Percentiles rank a stretch among this genome's conserved stretches.
phyloP scores from a whole-genome alignment of 208 protist species.

The Leptomonas pyrrhocoris region DNA sequence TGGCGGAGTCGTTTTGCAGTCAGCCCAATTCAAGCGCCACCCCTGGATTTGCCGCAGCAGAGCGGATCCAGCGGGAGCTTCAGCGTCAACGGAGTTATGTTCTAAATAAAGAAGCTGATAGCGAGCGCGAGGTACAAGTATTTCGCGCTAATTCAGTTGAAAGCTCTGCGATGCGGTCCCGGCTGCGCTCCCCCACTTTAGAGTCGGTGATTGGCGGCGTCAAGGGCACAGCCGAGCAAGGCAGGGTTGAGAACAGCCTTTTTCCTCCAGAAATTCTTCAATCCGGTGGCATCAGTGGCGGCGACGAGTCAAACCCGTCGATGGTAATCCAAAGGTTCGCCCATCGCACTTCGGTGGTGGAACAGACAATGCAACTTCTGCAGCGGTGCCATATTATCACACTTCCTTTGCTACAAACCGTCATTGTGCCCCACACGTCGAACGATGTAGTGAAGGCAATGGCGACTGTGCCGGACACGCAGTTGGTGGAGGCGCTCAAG shows the following conservation, averaged over 20 bases:
- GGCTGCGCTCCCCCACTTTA: conserved; percentile 46
- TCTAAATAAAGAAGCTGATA: conserved; percentile 67
- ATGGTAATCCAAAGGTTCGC: conserved; percentile 75
- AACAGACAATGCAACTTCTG: conserved; percentile 63
- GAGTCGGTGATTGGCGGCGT: conserved; percentile 22
- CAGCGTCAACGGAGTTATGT: conserved; percentile 74
- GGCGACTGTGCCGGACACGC: conserved; percentile 24
- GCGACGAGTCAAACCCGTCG: conserved; percentile 44
- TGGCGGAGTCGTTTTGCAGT: conserved; percentile 49
- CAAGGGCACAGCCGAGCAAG: background rate
- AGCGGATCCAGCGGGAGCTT: conserved; percentile 73
- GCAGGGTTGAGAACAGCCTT: conserved; percentile 61
- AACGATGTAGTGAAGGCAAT: conserved; percentile 31
- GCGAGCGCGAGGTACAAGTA: conserved; percentile 55
- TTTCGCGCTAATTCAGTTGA: conserved; percentile 56
- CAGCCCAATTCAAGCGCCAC: conserved; percentile 34
- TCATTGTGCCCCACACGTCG: conserved; percentile 22
- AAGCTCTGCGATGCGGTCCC: conserved; percentile 55
- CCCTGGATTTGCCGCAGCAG: conserved; percentile 51
- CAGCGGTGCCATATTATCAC: conserved; percentile 73
- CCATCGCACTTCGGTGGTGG: conserved; percentile 39
- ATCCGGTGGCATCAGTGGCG: conserved; percentile 78
- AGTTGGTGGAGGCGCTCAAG: conserved; percentile 57
- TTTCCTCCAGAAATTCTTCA: conserved; percentile 81
- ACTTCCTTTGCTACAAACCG: conserved; percentile 35